Percentiles rank a stretch among this genome's conserved stretches.
phyloP scores from a whole-genome alignment of 768 basidiomycete genomes.

The Pleurotus giganteus region DNA sequence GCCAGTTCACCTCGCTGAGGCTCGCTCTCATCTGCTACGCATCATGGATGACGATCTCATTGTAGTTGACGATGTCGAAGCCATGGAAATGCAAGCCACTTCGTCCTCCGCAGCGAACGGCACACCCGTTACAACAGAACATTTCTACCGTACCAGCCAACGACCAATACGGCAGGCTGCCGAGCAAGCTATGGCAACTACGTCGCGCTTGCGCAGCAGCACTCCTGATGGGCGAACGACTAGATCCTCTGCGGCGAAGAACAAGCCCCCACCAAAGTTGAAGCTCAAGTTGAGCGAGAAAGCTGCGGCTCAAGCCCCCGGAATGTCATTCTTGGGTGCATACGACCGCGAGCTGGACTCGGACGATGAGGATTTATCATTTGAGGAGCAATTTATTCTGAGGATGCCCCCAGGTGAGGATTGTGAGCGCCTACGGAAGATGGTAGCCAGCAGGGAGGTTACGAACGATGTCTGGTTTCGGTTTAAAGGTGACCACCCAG shows the following conservation, averaged over 20 bases:
- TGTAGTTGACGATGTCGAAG: constrained; percentile 57
- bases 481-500: constrained; percentile 72
- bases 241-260: constrained; percentile 49
- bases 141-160: constrained; percentile 23
- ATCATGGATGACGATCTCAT: constrained; percentile 62
- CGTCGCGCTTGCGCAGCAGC: constrained; percentile 13
- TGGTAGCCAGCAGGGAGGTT: constrained; percentile 77
- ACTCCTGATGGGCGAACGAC: constrained; percentile 47
- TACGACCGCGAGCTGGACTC: constrained; percentile 96
- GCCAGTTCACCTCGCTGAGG: neutral
- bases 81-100: constrained; percentile 29
- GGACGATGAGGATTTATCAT: constrained; percentile 90
- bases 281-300: constrained; percentile 88
- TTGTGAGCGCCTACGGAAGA: constrained; percentile 74
- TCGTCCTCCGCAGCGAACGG: constrained; percentile 28
- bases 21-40: neutral
- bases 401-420: constrained; percentile 86
- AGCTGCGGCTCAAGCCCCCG: constrained; percentile 75
- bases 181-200: constrained; percentile 12
- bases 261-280: constrained; percentile 68
- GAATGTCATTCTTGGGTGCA: constrained; percentile 84
- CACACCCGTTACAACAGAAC: constrained; percentile 12
- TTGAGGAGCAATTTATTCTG: constrained; percentile 97
- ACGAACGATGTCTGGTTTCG: constrained; percentile 93
- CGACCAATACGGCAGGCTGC: constrained; percentile 15